Conservation (phyloP, 139 green algal genomes). For the Pleodorina starrii region DNA sequence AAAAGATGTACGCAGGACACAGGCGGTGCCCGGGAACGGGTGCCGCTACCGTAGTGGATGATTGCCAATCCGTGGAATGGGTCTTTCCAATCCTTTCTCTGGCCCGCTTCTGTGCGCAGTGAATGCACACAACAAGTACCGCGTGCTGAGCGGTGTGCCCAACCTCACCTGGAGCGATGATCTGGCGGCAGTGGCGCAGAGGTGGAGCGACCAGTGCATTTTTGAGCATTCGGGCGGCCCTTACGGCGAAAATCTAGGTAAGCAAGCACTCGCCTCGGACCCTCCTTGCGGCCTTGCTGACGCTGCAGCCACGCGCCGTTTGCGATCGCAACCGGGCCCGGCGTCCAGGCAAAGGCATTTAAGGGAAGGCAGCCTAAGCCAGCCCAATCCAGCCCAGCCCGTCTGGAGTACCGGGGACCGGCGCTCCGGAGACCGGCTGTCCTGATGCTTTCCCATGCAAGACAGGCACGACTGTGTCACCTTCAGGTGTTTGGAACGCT, state of each 20-base stretch:
- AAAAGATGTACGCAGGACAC: neutral
- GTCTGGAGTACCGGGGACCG: too few species aligned
- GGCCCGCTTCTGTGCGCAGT: neutral
- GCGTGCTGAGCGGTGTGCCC: neutral
- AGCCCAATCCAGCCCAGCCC: too few species aligned
- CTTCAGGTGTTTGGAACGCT: too few species aligned
- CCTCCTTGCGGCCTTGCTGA: too few species aligned
- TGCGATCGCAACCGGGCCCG: too few species aligned
- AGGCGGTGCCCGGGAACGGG: neutral
- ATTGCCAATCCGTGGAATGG: neutral
- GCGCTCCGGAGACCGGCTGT: too few species aligned
- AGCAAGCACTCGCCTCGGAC: too few species aligned
- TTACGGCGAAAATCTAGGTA: slow-evolving; percentile 18
- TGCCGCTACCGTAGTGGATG: neutral
- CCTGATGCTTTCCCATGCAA: too few species aligned
- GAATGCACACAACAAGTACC: slow-evolving; percentile 21
- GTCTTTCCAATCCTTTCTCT: neutral
- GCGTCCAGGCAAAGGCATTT: too few species aligned
- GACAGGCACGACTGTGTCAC: too few species aligned
- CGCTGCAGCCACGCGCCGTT: too few species aligned
- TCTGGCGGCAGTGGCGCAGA: neutral
- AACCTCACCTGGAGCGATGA: slow-evolving; percentile 34
- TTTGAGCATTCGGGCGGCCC: neutral
- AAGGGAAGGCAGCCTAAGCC: too few species aligned
- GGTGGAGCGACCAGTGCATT: neutral